Percentiles rank a stretch among this genome's conserved stretches.
These are phyloP conservation scores for Allium fistulosum DNA, from an alignment of 106 monocot species.

Conservation along the genomic window DNA sequence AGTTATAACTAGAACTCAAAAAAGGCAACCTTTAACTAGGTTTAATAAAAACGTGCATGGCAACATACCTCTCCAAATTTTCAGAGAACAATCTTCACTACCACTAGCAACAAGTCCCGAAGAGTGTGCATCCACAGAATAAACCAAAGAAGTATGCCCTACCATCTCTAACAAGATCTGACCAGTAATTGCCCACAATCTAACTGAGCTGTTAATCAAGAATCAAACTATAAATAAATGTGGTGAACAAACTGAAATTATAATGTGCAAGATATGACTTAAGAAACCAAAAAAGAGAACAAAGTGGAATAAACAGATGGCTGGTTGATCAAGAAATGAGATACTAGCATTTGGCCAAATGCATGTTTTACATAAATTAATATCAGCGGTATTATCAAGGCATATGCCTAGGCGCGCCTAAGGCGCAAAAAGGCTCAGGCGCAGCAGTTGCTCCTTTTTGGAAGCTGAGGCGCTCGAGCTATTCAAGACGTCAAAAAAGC, in stretches of 20 bases:
- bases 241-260: too few relatives aligned
- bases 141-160: conserved; percentile 88
- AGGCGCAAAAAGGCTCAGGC: too few relatives aligned
- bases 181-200: conserved; percentile 89
- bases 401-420: too few relatives aligned
- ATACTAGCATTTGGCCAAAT: conserved; percentile 2
- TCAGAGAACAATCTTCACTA: conserved; percentile 82
- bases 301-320: background rate
- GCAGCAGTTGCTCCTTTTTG: too few relatives aligned
- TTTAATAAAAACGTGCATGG: too few relatives aligned
- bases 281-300: background rate
- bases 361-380: too few relatives aligned
- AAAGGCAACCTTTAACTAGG: too few relatives aligned
- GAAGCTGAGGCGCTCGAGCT: too few relatives aligned
- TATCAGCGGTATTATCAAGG: too few relatives aligned
- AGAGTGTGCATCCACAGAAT: conserved; percentile 85
- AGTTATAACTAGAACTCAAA: too few relatives aligned
- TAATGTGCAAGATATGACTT: background rate
- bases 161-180: conserved; percentile 86
- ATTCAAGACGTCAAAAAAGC: too few relatives aligned
- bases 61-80: conserved; percentile 82
- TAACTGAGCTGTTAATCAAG: conserved; percentile 58
- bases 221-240: background rate
- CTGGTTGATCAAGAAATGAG: background rate
- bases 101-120: conserved; percentile 92